These are phyloP conservation scores for Colletotrichum sp. DNA, from an alignment of 2,329 filamentous ascomycete species.

Conservation along the genomic window DNA sequence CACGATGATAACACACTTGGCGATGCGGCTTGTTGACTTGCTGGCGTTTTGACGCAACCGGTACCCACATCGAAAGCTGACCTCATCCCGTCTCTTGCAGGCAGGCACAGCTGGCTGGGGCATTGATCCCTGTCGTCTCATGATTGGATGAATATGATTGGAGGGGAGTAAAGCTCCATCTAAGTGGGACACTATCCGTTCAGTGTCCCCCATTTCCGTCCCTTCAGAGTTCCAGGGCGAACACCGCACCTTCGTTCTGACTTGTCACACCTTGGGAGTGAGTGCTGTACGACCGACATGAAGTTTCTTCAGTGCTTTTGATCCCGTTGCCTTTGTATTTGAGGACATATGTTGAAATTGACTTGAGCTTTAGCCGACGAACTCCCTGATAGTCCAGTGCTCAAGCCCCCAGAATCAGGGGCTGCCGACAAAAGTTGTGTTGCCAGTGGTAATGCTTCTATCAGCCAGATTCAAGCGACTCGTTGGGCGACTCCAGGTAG, in stretches of 20 bases:
- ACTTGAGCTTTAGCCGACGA: background rate
- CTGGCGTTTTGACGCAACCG: background rate
- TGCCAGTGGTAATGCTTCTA: background rate
- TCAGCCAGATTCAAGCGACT: background rate
- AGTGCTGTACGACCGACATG: accelerated
- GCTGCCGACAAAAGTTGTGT: accelerated
- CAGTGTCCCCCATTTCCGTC: background rate
- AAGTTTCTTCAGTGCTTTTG: background rate
- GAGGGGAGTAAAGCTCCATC: accelerated
- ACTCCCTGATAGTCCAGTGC: background rate
- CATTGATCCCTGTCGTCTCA: background rate
- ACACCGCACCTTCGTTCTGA: background rate
- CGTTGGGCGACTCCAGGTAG: accelerated
- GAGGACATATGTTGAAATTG: background rate
- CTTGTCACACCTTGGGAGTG: background rate
- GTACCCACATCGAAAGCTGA: background rate
- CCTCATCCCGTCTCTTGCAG: background rate
- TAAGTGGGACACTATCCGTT: background rate
- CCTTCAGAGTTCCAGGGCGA: background rate
- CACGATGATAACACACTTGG: background rate
- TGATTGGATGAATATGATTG: background rate
- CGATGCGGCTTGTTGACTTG: background rate
- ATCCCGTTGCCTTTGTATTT: accelerated
- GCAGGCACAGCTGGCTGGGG: background rate
- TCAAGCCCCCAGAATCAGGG: background rate